Evolutionary conservation across 345 rosid genomes (phyloP).

Genomic region (Pistacia vera): DNA sequence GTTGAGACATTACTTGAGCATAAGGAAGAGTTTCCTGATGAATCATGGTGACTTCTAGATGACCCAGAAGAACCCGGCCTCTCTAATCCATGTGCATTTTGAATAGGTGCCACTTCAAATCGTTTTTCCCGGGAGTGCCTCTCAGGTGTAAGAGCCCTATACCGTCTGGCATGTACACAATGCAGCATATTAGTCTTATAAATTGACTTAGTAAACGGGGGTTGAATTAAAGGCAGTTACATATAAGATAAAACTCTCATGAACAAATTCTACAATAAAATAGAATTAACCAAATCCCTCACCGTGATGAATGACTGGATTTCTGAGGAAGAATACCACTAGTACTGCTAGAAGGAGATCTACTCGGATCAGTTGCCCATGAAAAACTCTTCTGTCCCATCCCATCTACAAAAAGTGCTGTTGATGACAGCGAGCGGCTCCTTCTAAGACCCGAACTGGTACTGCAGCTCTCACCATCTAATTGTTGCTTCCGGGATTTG

Average conservation of each 20-base stretch:
- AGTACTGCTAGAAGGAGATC: conserved; percentile 41
- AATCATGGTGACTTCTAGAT: conserved; percentile 48
- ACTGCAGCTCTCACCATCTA: conserved; percentile 45
- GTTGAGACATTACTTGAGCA: conserved; percentile 74
- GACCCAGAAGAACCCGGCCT: conserved; percentile 42
- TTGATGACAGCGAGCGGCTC: conserved; percentile 82
- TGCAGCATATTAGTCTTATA: conserved; percentile 8
- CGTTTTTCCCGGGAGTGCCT: conserved; percentile 51
- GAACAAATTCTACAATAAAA: neutral
- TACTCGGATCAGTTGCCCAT: conserved; percentile 38
- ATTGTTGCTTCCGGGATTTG: conserved; percentile 51
- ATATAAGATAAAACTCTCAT: neutral
- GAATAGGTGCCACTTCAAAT: conserved; percentile 37
- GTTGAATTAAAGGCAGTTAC: neutral
- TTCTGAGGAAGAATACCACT: conserved; percentile 31
- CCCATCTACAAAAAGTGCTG: conserved; percentile 59
- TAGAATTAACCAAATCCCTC: conserved; percentile 21
- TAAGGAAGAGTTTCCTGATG: conserved; percentile 69
- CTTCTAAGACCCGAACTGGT: conserved; percentile 58
- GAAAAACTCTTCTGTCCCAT: conserved; percentile 38
- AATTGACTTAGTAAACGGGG: neutral
- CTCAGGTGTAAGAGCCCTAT: conserved; percentile 55
- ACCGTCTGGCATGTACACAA: conserved; percentile 28
- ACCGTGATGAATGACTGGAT: conserved; percentile 53
- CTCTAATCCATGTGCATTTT: conserved; percentile 31